Evolutionary conservation across 2,329 filamentous ascomycete genomes (phyloP).

Genomic region (Aspergillus glaucus): DNA sequence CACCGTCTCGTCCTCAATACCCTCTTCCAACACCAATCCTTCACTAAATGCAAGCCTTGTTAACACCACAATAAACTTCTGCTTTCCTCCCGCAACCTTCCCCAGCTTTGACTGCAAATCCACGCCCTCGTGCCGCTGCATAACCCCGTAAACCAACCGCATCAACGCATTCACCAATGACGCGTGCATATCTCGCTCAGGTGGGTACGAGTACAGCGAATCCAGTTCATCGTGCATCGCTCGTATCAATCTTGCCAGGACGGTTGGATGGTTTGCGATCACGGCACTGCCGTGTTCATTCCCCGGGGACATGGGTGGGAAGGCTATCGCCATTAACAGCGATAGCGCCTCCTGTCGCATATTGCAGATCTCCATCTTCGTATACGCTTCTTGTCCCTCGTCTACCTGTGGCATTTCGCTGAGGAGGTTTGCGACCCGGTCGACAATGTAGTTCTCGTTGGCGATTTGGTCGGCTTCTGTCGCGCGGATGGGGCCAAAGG

Average conservation of each 20-base stretch:
- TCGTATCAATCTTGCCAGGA: slow-evolving; percentile 68
- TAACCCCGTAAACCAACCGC: slow-evolving; percentile 55
- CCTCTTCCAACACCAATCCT: slow-evolving; percentile 67
- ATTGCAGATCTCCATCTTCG: slow-evolving; percentile 31
- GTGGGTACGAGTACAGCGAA: slow-evolving; percentile 49
- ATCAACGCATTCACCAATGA: slow-evolving; percentile 54
- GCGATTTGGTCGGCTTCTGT: slow-evolving; percentile 33
- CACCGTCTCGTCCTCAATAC: slow-evolving; percentile 69
- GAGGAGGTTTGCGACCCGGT: slow-evolving; percentile 53
- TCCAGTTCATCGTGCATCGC: slow-evolving; percentile 68
- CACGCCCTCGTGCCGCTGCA: slow-evolving; percentile 50
- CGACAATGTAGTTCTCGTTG: slow-evolving; percentile 46
- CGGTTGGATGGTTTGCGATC: slow-evolving; percentile 61
- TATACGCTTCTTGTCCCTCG: slow-evolving; percentile 37
- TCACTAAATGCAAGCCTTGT: slow-evolving; percentile 82
- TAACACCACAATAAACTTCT: slow-evolving; percentile 75
- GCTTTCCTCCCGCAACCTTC: slow-evolving; percentile 63
- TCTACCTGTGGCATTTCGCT: slow-evolving; percentile 47
- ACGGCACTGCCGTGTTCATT: slow-evolving; percentile 52
- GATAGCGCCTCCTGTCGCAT: slow-evolving; percentile 41
- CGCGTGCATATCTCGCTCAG: slow-evolving; percentile 42
- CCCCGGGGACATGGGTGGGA: slow-evolving; percentile 53
- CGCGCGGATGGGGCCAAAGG: slow-evolving; percentile 49
- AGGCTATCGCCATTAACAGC: slow-evolving; percentile 37
- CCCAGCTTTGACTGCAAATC: slow-evolving; percentile 68